phyloP scores from a whole-genome alignment of 2,329 filamentous ascomycete species.

The Penicillium frequentans region DNA sequence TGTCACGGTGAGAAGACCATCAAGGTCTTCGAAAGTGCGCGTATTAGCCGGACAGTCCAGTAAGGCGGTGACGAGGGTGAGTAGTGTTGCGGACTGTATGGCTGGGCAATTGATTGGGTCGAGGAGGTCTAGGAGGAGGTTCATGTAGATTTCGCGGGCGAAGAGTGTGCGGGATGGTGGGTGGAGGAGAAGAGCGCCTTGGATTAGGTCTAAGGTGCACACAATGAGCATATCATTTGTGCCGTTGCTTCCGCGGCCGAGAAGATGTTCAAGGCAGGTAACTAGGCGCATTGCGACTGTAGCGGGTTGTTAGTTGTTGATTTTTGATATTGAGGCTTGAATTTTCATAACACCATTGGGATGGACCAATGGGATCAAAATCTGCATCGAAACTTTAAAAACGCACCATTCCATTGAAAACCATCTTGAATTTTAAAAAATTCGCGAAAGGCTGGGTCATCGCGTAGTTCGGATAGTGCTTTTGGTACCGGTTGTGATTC shows the following conservation, averaged over 20 bases:
- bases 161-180: conserved; percentile 87
- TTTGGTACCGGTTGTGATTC: conserved; percentile 54
- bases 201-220: conserved; percentile 81
- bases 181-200: conserved; percentile 84
- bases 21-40: conserved; percentile 85
- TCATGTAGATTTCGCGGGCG: conserved; percentile 90
- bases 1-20: conserved; percentile 87
- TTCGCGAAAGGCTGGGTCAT: conserved; percentile 87
- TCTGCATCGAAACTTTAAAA: neutral
- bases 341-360: neutral
- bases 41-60: conserved; percentile 85
- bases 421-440: conserved; percentile 97
- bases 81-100: conserved; percentile 85
- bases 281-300: conserved; percentile 79
- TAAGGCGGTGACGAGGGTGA: conserved; percentile 85
- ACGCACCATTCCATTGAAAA: conserved; percentile 87
- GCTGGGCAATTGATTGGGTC: conserved; percentile 89
- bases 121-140: conserved; percentile 89
- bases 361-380: neutral
- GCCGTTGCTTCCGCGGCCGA: conserved; percentile 77
- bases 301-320: neutral
- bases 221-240: conserved; percentile 88
- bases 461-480: conserved; percentile 66
- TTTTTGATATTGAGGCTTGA: neutral
- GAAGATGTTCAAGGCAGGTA: conserved; percentile 78